Evolutionary conservation across 371 early-diverging fungal species (phyloP).

Genomic region (Mucor plumbeus): DNA sequence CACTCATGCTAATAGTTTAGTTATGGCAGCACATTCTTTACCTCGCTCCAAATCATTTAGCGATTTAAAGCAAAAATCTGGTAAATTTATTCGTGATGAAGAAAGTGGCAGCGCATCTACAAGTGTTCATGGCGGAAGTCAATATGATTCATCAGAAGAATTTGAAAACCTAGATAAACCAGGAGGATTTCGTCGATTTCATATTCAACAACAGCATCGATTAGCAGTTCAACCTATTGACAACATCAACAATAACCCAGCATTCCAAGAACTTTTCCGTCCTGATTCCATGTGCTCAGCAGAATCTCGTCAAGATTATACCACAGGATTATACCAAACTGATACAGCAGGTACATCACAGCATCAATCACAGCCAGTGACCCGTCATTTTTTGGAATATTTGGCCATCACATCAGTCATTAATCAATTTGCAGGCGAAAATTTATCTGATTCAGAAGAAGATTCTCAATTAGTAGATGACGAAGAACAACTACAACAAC

Average conservation of each 20-base stretch:
- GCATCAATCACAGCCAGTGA: conserved; percentile 14
- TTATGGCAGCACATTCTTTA: conserved; percentile 13
- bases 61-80: conserved; percentile 19
- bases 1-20: conserved; percentile 42
- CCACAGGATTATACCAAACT: conserved; percentile 5
- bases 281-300: conserved; percentile 36
- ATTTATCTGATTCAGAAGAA: conserved; percentile 64
- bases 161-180: conserved; percentile 63
- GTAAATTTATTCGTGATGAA: conserved; percentile 30
- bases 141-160: conserved; percentile 20
- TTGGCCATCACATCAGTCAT: conserved; percentile 64
- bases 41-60: conserved; percentile 9
- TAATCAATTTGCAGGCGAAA: conserved; percentile 78
- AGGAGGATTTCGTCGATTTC: conserved; percentile 76
- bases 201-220: conserved; percentile 58
- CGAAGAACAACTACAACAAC: conserved; percentile 46
- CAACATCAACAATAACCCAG: conserved; percentile 9
- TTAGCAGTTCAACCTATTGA: conserved; percentile 11
- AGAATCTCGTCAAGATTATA: conserved; percentile 14
- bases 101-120: background rate
- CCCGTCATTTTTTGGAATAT: conserved; percentile 73
- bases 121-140: background rate
- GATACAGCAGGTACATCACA: conserved; percentile 9
- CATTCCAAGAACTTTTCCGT: conserved; percentile 43
- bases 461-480: conserved; percentile 30